A percentile compares a stretch with the other conserved stretches of the same genome.
Conservation (phyloP, 1,284 basidiomycete genomes). For the Trichosporon inkin region DNA sequence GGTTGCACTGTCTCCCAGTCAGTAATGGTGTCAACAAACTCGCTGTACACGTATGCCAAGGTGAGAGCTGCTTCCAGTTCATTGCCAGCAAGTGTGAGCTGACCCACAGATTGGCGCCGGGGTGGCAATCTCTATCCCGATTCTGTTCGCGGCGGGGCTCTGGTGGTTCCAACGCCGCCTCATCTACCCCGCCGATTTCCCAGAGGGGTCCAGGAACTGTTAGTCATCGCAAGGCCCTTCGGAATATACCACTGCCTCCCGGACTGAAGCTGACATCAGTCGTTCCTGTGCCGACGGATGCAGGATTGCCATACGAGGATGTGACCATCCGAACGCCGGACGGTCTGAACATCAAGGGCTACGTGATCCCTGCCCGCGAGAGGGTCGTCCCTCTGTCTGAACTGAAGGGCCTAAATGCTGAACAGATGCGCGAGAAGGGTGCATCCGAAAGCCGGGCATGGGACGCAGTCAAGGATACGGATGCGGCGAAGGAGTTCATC, state of each 20-base stretch:
- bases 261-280: conserved; percentile 51
- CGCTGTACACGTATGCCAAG: conserved; percentile 57
- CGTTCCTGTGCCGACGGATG: conserved; percentile 66
- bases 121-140: conserved; percentile 26
- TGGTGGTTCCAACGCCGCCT: conserved; percentile 80
- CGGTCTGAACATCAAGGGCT: conserved; percentile 59
- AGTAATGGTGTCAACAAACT: conserved; percentile 25
- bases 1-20: background rate
- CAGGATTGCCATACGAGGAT: conserved; percentile 66
- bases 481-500: conserved; percentile 56
- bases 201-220: conserved; percentile 75
- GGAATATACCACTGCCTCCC: background rate
- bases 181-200: conserved; percentile 85
- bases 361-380: conserved; percentile 55
- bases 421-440: conserved; percentile 27
- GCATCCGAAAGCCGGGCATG: conserved; percentile 29
- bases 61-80: conserved; percentile 44
- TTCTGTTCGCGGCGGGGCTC: conserved; percentile 61
- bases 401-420: conserved; percentile 23
- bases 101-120: conserved; percentile 38
- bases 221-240: conserved; percentile 21
- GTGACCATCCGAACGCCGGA: conserved; percentile 65
- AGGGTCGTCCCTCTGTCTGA: conserved; percentile 26
- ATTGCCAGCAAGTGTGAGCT: background rate
- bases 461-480: conserved; percentile 33